A percentile compares a stretch with the other conserved stretches of the same genome.
Conservation (phyloP, 1,284 basidiomycete genomes). For the Singerocomus inundabilis region DNA sequence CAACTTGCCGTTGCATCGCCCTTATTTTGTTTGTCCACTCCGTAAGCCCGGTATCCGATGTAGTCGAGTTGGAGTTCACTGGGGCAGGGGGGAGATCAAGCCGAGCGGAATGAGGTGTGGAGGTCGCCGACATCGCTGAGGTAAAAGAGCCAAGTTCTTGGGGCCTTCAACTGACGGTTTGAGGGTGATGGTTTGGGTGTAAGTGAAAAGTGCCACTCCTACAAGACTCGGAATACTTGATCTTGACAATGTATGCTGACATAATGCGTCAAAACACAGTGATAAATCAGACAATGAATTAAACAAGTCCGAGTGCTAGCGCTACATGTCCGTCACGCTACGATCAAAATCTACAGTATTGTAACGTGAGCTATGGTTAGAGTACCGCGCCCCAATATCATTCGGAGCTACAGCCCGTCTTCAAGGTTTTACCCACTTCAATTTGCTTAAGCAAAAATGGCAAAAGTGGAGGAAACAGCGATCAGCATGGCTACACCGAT, state of each 20-base stretch:
- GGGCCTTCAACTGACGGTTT: not conserved
- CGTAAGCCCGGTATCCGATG: constrained; percentile 59
- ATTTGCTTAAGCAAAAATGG: constrained; percentile 36
- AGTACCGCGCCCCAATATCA: not conserved
- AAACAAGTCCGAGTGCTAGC: not conserved
- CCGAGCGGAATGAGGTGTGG: constrained; percentile 35
- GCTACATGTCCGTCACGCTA: constrained; percentile 2
- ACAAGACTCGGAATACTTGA: not conserved
- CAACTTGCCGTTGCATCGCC: constrained; percentile 73
- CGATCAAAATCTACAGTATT: not conserved
- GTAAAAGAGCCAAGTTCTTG: not conserved
- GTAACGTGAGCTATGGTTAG: not conserved
- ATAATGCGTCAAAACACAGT: constrained; percentile 8
- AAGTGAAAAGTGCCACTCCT: not conserved
- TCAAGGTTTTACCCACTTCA: not conserved
- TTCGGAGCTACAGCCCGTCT: not conserved
- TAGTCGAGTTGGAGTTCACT: constrained; percentile 22
- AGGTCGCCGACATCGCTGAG: constrained; percentile 23
- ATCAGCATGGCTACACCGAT: constrained; percentile 30
- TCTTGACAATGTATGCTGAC: constrained; percentile 19
- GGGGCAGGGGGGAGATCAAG: constrained; percentile 39
- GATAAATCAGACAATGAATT: not conserved
- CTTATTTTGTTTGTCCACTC: constrained; percentile 81
- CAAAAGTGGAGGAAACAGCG: constrained; percentile 35
- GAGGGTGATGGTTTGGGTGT: not conserved